These are phyloP conservation scores for Penicillium psychrosexuale DNA, from an alignment of 2,329 filamentous ascomycete genomes.

Conservation along the genomic window DNA sequence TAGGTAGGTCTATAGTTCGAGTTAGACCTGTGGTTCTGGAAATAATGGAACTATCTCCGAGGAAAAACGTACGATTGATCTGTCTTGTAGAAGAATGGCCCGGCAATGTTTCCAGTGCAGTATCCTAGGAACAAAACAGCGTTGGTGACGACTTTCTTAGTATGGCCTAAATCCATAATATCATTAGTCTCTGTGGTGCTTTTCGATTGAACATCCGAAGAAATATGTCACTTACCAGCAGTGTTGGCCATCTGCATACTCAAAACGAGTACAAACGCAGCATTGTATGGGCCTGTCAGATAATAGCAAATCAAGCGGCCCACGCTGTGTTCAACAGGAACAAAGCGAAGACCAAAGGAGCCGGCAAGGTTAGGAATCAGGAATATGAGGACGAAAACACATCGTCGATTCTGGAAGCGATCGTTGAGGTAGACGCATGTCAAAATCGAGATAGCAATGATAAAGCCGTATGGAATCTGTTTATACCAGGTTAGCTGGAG, in stretches of 20 bases:
- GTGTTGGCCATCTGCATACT: constrained; percentile 48
- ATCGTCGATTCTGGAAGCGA: constrained; percentile 48
- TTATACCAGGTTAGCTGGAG: not conserved
- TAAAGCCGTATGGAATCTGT: constrained; percentile 48
- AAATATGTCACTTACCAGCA: constrained; percentile 31
- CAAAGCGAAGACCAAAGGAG: constrained; percentile 56
- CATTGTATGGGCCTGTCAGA: constrained; percentile 55
- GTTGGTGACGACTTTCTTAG: constrained; percentile 64
- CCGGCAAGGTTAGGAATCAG: constrained; percentile 60
- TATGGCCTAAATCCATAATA: constrained; percentile 45
- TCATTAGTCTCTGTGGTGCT: no score
- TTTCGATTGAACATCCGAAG: not conserved
- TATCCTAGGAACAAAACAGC: constrained; percentile 60
- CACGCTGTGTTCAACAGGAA: constrained; percentile 49
- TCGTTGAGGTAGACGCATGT: constrained; percentile 50
- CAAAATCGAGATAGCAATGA: constrained; percentile 52
- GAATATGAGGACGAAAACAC: constrained; percentile 55
- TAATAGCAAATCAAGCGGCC: constrained; percentile 59
- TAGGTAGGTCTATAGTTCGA: constrained; percentile 43
- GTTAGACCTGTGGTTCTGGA: not conserved
- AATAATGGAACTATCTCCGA: not conserved
- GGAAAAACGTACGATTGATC: constrained; percentile 43
- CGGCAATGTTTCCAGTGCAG: constrained; percentile 59
- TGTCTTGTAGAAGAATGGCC: constrained; percentile 61
- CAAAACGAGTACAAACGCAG: constrained; percentile 52